Conservation (phyloP, 1,139 yeast species). For the Suhomyces yuchorum region DNA sequence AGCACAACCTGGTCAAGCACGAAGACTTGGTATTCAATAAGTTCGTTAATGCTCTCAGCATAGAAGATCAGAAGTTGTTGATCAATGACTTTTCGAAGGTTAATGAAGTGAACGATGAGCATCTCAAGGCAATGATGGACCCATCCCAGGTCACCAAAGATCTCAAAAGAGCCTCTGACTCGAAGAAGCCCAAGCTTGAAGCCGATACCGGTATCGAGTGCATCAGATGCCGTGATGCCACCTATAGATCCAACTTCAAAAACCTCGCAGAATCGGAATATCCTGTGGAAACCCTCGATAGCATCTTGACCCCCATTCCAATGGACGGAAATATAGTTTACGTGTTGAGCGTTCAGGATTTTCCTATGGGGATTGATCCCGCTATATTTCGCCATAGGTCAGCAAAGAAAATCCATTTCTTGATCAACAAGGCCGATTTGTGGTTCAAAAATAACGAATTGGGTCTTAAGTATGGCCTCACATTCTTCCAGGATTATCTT, state of each 20-base stretch:
- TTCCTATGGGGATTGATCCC: conserved; percentile 61
- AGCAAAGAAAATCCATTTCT: conserved; percentile 45
- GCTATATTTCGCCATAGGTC: conserved; percentile 38
- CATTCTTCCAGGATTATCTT: conserved; percentile 50
- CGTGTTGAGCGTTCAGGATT: conserved; percentile 66
- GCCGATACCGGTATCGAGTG: conserved; percentile 35
- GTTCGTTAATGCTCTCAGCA: conserved; percentile 20
- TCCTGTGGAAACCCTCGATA: conserved; percentile 35
- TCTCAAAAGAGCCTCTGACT: conserved; percentile 5
- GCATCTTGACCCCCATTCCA: conserved; percentile 48
- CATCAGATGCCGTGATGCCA: conserved; percentile 57
- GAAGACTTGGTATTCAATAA: conserved; percentile 30
- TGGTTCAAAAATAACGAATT: conserved; percentile 39
- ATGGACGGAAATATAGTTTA: conserved; percentile 52
- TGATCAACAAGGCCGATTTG: conserved; percentile 62
- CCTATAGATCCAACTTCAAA: conserved; percentile 39
- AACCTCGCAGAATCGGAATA: conserved; percentile 29
- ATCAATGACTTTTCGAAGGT: conserved; percentile 19
- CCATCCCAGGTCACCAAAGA: conserved; percentile 8
- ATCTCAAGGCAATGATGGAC: conserved; percentile 10
- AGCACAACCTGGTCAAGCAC: conserved; percentile 14
- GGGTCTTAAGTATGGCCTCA: conserved; percentile 39
- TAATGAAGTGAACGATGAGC: conserved; percentile 4
- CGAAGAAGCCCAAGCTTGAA: conserved; percentile 7
- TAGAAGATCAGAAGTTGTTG: conserved; percentile 31